Base-by-base conservation (phyloP, 2,329 filamentous ascomycete genomes). In the Blastomyces gilchristii region DNA sequence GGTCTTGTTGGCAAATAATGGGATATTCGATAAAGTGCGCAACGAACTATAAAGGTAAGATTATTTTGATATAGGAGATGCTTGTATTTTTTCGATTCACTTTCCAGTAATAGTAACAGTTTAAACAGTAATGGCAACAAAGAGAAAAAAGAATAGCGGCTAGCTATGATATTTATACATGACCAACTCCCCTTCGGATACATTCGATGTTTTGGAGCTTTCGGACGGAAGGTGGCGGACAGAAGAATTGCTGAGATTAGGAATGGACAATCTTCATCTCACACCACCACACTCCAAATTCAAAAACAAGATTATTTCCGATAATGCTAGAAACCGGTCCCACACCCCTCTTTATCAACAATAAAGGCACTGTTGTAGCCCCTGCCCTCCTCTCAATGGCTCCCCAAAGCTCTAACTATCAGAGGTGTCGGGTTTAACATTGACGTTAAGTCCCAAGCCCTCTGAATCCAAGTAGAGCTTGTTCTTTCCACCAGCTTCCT, bases 391-490 rank as follows among this genome's bases (percentile, higher is more conserved):
- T 37, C 14, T 34, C 25, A 39, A 39, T 39, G 22, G 12, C 11
- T 28, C 25, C 11, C 16, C 41, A 28, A 39, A 22, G 4, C 16
- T 34, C 28, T 45, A 62, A 74, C 62, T 22, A 31, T 66, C 66
- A 9, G 71, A 70, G 16, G 72, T 69, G 39, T 69, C 70, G 25
- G 62, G 43, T 18, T 59, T 59, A 7, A 75, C 71, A 67, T 78
- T 82, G 67, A 99, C 90, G 72, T 99, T 97, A 72, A 99, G 80
- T 59, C 94, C 94, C 71, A 99, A 80, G 54, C 92, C 94, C 75
- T 94, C 88, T 7, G 90, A 85, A 73, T 99, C 94, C 67, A 99
- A 83, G 78, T 97, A 91, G 70, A 99, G 82, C 80, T 94, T 94
- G 82, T 99, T 99, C 81, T 87, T 87, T 75, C 90, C 87, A 65